A percentile compares a stretch with the other conserved stretches of the same genome.
Evolutionary conservation across 176 grass and related monocot genomes (phyloP).

Genomic region (Carex myosuroides): DNA sequence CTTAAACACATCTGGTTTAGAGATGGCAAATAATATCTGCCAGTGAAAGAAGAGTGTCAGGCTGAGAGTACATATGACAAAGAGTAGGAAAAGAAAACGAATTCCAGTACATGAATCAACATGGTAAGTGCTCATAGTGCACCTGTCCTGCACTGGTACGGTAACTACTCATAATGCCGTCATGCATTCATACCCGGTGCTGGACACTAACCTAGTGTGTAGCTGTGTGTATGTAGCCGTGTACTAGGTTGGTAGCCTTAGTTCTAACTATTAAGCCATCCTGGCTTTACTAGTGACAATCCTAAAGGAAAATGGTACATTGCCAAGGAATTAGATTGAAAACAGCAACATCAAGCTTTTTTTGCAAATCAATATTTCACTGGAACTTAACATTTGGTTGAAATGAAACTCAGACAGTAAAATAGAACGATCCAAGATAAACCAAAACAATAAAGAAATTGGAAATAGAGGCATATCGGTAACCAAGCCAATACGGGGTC

Average conservation of each 20-base stretch:
- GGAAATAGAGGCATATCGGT: background rate
- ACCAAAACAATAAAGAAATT: background rate
- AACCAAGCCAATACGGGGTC: background rate
- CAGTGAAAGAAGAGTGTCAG: constrained; percentile 4
- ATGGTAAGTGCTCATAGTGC: background rate
- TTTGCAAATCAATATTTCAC: background rate
- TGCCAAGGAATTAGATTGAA: background rate
- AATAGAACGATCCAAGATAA: background rate
- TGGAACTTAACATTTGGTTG: background rate
- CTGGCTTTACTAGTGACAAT: background rate
- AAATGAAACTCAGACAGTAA: background rate
- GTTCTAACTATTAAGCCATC: background rate
- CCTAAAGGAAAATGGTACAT: background rate
- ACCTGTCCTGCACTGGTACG: background rate
- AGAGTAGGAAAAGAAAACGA: background rate
- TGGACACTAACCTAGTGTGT: background rate
- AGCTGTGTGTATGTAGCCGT: background rate
- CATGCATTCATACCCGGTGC: background rate
- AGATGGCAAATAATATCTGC: constrained; percentile 65
- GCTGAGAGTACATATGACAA: background rate
- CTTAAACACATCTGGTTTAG: constrained; percentile 68
- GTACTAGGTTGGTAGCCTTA: background rate
- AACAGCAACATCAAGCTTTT: background rate
- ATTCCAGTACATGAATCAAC: background rate
- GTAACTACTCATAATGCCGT: background rate